Percentiles rank a stretch among this genome's conserved stretches.
phyloP scores from a whole-genome alignment of 768 basidiomycete genomes.

The Podaxis pistillaris region DNA sequence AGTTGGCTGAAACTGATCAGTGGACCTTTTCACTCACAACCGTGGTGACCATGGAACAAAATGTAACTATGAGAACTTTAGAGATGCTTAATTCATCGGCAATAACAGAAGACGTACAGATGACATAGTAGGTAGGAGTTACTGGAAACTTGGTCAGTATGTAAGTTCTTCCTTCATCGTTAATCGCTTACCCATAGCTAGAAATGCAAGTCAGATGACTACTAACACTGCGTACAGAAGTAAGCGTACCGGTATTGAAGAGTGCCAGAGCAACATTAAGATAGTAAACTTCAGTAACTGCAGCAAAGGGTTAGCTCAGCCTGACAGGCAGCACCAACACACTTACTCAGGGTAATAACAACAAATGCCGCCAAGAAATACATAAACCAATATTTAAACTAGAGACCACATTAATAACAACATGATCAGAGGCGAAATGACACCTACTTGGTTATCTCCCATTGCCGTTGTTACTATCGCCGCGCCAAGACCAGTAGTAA shows the following conservation, averaged over 20 bases:
- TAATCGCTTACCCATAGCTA: conserved; percentile 59
- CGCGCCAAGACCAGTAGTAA: conserved; percentile 90
- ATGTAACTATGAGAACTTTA: conserved; percentile 56
- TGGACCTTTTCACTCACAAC: conserved; percentile 46
- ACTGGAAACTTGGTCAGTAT: conserved; percentile 40
- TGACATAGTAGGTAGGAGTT: conserved; percentile 85
- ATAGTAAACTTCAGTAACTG: conserved; percentile 91
- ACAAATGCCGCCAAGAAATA: conserved; percentile 88
- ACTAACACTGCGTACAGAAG: background rate
- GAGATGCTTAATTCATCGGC: conserved; percentile 7
- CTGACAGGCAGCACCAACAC: background rate
- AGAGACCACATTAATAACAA: conserved; percentile 7
- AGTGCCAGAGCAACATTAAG: conserved; percentile 94
- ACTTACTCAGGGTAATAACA: conserved; percentile 72
- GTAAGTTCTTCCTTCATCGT: conserved; percentile 1
- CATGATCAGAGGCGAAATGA: background rate
- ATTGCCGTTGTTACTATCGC: conserved; percentile 80
- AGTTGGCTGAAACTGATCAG: background rate
- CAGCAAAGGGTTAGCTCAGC: conserved; percentile 16
- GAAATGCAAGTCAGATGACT: conserved; percentile 10
- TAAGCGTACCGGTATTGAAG: conserved; percentile 78
- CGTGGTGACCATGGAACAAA: conserved; percentile 82
- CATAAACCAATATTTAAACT: conserved; percentile 93
- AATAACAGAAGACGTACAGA: conserved; percentile 47
- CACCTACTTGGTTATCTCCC: conserved; percentile 74